A percentile compares a stretch with the other conserved stretches of the same genome.
These are phyloP conservation scores for Lachnellula arida DNA, from an alignment of 2,329 filamentous ascomycete genomes.

Conservation along the genomic window DNA sequence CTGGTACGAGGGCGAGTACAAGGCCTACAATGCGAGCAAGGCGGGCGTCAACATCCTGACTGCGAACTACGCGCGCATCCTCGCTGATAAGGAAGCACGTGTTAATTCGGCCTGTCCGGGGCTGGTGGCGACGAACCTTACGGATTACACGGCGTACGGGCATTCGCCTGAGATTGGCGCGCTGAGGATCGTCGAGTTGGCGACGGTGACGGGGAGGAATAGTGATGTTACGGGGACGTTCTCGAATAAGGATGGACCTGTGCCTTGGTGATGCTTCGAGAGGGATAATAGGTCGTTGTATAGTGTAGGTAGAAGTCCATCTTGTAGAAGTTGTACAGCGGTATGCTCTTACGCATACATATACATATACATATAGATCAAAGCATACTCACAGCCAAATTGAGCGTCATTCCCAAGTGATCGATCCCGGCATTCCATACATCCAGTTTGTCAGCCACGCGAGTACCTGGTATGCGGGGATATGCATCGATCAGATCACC, in stretches of 20 bases:
- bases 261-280: slow-evolving; percentile 10
- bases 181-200: slow-evolving; percentile 22
- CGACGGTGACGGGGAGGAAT: slow-evolving; percentile 21
- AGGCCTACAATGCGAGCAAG: slow-evolving; percentile 26
- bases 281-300: no score
- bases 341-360: neutral
- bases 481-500: slow-evolving; percentile 8
- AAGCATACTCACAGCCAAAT: slow-evolving; percentile 3
- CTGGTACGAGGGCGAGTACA: slow-evolving; percentile 12
- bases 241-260: slow-evolving; percentile 4
- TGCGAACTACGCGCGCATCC: slow-evolving; percentile 26
- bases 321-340: neutral
- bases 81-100: slow-evolving; percentile 17
- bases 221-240: slow-evolving; percentile 22
- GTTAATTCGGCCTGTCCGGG: slow-evolving; percentile 28
- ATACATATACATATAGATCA: neutral
- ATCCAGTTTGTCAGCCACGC: neutral
- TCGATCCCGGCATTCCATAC: slow-evolving; percentile 14
- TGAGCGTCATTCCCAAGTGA: slow-evolving; percentile 11
- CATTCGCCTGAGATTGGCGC: slow-evolving; percentile 21
- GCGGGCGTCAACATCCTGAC: slow-evolving; percentile 28
- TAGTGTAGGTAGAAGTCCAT: neutral
- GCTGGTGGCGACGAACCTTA: slow-evolving; percentile 26
- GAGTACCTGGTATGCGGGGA: neutral
- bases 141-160: slow-evolving; percentile 7